Evolutionary conservation across 345 rosid species (phyloP), one percentile per base, ranked within the genome.

Genomic region (Eucalyptus sp.): DNA sequence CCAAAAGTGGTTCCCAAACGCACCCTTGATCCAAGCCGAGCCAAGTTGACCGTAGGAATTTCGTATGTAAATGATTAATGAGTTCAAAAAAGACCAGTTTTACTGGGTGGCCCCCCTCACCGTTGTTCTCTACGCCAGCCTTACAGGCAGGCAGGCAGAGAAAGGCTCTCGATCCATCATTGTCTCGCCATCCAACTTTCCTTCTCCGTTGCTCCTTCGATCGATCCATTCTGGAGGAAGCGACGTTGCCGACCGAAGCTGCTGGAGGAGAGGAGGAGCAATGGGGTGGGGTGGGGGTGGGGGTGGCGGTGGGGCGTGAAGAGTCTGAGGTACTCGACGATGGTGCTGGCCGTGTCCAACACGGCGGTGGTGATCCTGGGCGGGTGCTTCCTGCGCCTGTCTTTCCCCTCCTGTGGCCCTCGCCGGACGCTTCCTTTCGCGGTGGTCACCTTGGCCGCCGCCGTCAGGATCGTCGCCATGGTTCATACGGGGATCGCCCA

Each of bases 401-500:
- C 94, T 49, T 87, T 86, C 86, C 84, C 93, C 2, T 87, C 89
- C 71, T 96, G 99, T 89, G 89, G 91, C 33, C 86, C 76, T 52
- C 88, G 71, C 3, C 89, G 85, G 44, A 16, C 90, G 50, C 91
- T 88, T 86, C 97, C 92, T 27, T 92, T 92, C 56, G 85, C 86
- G 15, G 68, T 62, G 51, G 98, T 95, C n/a, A 93, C 96, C 29
- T 41, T 93, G 24, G 90, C 92, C 33, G 95, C 99, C 18, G 92
- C 71, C 46, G 46, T 94, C 85, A 94, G 94, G 89, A 90, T 97
- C 62, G 90, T 91, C 49, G 92, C 92, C 46, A 95, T 95, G 96
- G 87, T 95, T 37, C 87, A 88, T 50, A 92, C 94, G 5, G 98
- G 95, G 13, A 88, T 93, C 76, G 93, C 98, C 7, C 99, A 97